Base-by-base conservation (phyloP, 441 rosid genomes). In the Pelargonium fulgidum region DNA sequence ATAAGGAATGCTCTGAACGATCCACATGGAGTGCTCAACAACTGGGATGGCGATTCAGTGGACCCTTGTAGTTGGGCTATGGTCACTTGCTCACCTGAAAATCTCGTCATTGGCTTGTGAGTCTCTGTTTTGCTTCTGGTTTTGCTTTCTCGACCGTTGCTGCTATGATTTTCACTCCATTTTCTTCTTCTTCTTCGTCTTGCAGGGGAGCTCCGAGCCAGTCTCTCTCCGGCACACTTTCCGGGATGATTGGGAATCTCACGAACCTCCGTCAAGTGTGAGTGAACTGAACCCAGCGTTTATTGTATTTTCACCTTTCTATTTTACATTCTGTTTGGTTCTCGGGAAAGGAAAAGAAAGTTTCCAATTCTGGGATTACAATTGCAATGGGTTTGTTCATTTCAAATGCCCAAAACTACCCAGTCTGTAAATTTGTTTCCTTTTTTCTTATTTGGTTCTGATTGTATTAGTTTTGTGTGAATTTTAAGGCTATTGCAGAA, bases 61-160 rank as follows among this genome's bases (percentile, higher is more conserved):
- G 99, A 93, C 88, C 99, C 99, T 39, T 93, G 99, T 80, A 88
- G 97, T 77, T 93, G 99, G 99, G 77, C 96, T 12, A 93, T 93
- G 99, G 87, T 93, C 66, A 91, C 99, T 68, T 93, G 99, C 75
- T 91, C 98, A 48, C 63, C 87, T 14, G 92, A 93, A 48, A 78
- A 85, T 80, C 84, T 93, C 14, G 99, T 93, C 77, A 83, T 86
- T 82, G 93, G 95, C 86, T 78, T 93, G 99, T 93, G 79, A 87
- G 96, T 82, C 39, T 33, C 39, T 33, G 39, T 33, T 33, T 33
- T 33, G 39, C 39, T 33, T 33, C 39, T 33, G 59, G 59, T 1
- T 69, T 33, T 33, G 33, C 7, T 33, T 33, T 33, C 1, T 22
- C 7, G 39, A 33, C 39, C 39, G 39, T 33, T 33, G 58, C 12